phyloP scores from a whole-genome alignment of 176 grass and related monocot genomes.

The Lolium multiflorum region DNA sequence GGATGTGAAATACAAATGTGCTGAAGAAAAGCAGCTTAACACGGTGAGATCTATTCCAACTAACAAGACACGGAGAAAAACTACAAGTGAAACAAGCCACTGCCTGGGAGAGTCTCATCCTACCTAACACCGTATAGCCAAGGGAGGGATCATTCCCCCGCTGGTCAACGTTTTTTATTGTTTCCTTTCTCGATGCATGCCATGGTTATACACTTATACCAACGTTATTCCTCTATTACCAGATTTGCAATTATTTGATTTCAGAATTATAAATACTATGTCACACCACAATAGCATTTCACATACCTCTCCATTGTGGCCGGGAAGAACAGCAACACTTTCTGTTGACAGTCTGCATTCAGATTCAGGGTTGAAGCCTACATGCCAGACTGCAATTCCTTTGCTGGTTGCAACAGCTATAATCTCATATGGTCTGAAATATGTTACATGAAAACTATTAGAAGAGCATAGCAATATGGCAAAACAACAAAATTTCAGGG shows the following conservation, averaged over 20 bases:
- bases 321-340: slow-evolving; percentile 77
- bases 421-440: slow-evolving; percentile 82
- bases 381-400: slow-evolving; percentile 87
- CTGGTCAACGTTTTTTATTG: too few relatives aligned
- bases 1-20: slow-evolving; percentile 22
- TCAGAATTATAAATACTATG: neutral
- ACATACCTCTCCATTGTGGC: slow-evolving; percentile 77
- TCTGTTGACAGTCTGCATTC: slow-evolving; percentile 57
- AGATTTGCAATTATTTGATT: neutral
- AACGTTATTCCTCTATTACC: slow-evolving; percentile 3
- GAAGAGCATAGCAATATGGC: neutral
- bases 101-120: too few relatives aligned
- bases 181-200: slow-evolving; percentile 25
- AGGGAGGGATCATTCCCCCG: too few relatives aligned
- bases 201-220: neutral
- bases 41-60: neutral
- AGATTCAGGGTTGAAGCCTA: slow-evolving; percentile 64
- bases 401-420: slow-evolving; percentile 91
- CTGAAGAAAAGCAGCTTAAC: neutral
- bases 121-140: too few relatives aligned
- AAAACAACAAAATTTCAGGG: neutral
- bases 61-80: neutral
- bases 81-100: slow-evolving; percentile 18
- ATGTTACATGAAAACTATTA: neutral
- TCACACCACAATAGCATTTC: neutral